Evolutionary conservation across 1,139 yeast genomes (phyloP), one percentile per base, ranked within the genome.

Genomic region (Hansenula anomala): DNA sequence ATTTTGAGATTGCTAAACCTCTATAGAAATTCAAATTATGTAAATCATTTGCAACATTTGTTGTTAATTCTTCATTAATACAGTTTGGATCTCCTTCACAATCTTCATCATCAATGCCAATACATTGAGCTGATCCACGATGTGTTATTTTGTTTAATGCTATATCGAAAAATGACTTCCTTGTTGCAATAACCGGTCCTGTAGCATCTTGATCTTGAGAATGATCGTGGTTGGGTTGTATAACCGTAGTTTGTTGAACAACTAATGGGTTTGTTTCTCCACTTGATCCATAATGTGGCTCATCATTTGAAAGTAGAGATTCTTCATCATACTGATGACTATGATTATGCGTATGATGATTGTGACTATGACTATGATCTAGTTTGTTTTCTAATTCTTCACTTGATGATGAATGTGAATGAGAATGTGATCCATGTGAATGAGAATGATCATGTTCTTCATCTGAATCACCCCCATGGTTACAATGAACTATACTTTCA

Each of bases 401-500:
- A 27, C 36, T 30, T 10, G 44, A 38, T 6, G 37, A 24, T 6
- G 44, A 36, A 20, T 42, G 43, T 10, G 34, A 20, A 28, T 38
- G 44, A 26, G 25, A 16, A 18, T 39, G 44, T 37, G 48, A 20
- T 28, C 34, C 33, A 29, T 42, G 40, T 16, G 43, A 38, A 17
- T 41, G 45, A 12, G 23, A 26, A 17, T 34, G 23, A 23, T 36
- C 26, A 15, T 23, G 30, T 28, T 43, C 40, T 28, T 15, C 30
- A 35, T 43, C 41, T 13, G 40, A 29, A 20, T 41, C 33, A 20
- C 52, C 66, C 14, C 63, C 73, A 52, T 89, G 96, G 15, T 78
- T 81, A 59, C 97, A 89, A 55, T 89, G 96, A 0, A 90, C 87
- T 23, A 90, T 75, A 24, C 94, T 81, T 54, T 86, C 87, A 42